Conservation (phyloP, 75 land plant genomes). For the Selaginella tamariscina region DNA sequence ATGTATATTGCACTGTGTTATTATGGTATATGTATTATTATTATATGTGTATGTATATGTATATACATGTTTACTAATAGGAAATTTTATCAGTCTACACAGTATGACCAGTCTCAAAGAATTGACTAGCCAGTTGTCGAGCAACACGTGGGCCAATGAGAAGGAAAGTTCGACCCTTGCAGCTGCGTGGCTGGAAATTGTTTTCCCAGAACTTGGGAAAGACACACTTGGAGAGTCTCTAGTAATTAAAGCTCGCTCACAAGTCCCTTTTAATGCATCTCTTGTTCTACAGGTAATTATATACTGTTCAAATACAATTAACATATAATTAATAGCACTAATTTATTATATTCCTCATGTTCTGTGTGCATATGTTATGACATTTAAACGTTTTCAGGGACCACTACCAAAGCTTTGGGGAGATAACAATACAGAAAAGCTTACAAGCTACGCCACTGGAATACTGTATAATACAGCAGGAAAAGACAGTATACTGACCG, state of each 20-base stretch:
- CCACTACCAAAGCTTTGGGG: slow-evolving; percentile 42
- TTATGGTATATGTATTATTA: no score
- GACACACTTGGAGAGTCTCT: slow-evolving; percentile 16
- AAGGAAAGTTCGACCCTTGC: slow-evolving; percentile 48
- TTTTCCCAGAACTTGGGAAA: slow-evolving; percentile 52
- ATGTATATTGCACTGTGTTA: no score
- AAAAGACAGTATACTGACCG: slow-evolving; percentile 76
- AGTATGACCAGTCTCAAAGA: slow-evolving; percentile 46
- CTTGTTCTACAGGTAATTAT: slow-evolving; percentile 68
- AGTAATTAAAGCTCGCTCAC: slow-evolving; percentile 50
- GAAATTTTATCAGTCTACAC: slow-evolving; percentile 37
- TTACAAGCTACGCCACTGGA: slow-evolving; percentile 29
- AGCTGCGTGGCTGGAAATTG: slow-evolving; percentile 78
- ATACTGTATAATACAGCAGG: slow-evolving; percentile 55
- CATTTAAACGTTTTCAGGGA: slow-evolving; percentile 40
- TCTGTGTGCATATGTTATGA: background rate
- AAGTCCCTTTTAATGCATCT: slow-evolving; percentile 65
- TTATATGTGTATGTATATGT: no score
- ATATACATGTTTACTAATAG: background rate
- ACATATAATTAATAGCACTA: no score
- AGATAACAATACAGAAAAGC: slow-evolving; percentile 12
- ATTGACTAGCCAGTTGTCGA: slow-evolving; percentile 27
- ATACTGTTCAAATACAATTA: no score
- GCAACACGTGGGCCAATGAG: background rate
- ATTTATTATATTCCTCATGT: background rate